Conservation (phyloP, 345 rosid species). For the Eucalyptus curtisii region DNA sequence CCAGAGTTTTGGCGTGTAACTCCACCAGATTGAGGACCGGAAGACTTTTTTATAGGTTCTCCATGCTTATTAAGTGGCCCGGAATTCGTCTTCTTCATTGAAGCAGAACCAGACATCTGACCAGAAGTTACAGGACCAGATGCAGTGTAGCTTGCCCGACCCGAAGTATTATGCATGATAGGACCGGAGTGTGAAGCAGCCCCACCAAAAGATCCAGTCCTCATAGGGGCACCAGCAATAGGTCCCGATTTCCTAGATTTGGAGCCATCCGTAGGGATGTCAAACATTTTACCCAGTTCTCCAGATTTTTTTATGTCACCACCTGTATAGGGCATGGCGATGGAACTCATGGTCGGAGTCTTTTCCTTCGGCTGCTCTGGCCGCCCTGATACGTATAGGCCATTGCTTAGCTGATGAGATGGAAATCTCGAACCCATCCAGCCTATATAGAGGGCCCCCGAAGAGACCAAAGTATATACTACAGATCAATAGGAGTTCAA, state of each 20-base stretch:
- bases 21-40: constrained; percentile 95
- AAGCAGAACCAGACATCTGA: constrained; percentile 60
- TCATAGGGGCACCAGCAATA: constrained; percentile 56
- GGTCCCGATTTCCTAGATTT: constrained; percentile 95
- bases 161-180: constrained; percentile 63
- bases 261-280: constrained; percentile 59
- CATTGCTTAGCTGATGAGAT: constrained; percentile 85
- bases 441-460: not conserved
- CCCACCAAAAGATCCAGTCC: constrained; percentile 91
- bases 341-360: constrained; percentile 75
- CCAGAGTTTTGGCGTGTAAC: constrained; percentile 92
- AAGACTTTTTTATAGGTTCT: constrained; percentile 75
- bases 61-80: constrained; percentile 92
- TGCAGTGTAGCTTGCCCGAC: constrained; percentile 51
- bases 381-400: constrained; percentile 86
- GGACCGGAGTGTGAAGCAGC: constrained; percentile 88
- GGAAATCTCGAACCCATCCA: constrained; percentile 87
- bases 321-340: constrained; percentile 90
- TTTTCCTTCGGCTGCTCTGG: constrained; percentile 90
- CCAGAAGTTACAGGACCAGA: constrained; percentile 59
- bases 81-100: constrained; percentile 83
- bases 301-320: constrained; percentile 94
- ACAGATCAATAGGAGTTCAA: not conserved
- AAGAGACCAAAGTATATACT: not conserved
- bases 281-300: constrained; percentile 96